phyloP scores from a whole-genome alignment of 2,329 filamentous ascomycete species.

The Cladophialophora yegresii region DNA sequence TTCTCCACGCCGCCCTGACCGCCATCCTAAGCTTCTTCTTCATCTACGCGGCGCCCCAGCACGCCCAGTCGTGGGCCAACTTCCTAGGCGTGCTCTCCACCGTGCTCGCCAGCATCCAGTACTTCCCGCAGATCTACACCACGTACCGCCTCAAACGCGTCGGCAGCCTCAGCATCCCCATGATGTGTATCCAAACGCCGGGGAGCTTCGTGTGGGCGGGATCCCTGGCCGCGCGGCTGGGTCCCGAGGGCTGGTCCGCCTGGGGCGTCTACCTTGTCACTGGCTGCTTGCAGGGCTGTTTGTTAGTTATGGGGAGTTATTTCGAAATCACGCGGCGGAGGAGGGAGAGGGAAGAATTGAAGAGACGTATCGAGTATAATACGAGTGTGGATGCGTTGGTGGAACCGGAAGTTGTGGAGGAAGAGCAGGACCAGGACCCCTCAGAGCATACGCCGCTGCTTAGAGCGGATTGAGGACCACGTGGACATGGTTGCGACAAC shows the following conservation, averaged over 20 bases:
- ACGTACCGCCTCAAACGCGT: conserved; percentile 84
- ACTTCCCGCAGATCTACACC: conserved; percentile 91
- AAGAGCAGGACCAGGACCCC: neutral
- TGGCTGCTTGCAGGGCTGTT: conserved; percentile 76
- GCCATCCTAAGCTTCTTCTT: conserved; percentile 64
- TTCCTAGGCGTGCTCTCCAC: conserved; percentile 78
- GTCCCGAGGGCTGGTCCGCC: conserved; percentile 84
- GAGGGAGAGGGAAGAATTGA: conserved; percentile 29
- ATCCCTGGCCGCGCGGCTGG: conserved; percentile 78
- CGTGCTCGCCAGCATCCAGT: conserved; percentile 80
- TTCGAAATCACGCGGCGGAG: conserved; percentile 52
- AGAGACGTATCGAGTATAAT: conserved; percentile 27
- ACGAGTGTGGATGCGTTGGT: conserved; percentile 2
- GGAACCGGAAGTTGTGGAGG: neutral
- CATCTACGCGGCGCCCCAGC: conserved; percentile 61
- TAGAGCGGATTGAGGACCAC: conserved; percentile 8
- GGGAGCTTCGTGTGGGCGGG: conserved; percentile 87
- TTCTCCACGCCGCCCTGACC: conserved; percentile 73
- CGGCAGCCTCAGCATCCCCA: conserved; percentile 88
- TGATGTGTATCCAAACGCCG: conserved; percentile 98
- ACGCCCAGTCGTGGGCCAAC: conserved; percentile 79
- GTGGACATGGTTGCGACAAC: neutral
- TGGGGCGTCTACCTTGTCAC: conserved; percentile 92
- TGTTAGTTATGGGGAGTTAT: conserved; percentile 77
- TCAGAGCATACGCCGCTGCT: conserved; percentile 28